These are phyloP conservation scores for Straminergon stramineum DNA, from an alignment of 225 moss, liverwort and hornwort species.

Conservation along the genomic window DNA sequence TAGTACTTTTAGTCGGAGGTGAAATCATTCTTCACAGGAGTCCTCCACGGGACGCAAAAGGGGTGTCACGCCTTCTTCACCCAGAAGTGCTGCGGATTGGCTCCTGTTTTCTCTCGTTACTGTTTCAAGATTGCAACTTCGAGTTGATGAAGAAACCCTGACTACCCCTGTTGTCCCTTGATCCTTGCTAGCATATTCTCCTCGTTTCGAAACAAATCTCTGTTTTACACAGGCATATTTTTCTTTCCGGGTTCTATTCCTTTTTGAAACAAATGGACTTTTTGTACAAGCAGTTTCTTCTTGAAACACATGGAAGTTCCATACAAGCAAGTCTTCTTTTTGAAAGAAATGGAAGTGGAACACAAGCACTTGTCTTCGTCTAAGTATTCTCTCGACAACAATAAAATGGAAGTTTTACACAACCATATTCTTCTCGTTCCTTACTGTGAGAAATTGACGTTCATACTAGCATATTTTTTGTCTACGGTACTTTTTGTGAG, in stretches of 20 bases:
- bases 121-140: too few species aligned
- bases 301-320: background rate
- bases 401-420: too few species aligned
- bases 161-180: too few species aligned
- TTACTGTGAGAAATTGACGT: background rate
- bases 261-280: too few species aligned
- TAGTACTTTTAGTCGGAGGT: too few species aligned
- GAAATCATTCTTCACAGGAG: too few species aligned
- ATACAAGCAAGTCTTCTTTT: background rate
- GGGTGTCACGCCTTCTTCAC: too few species aligned
- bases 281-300: background rate
- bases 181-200: background rate
- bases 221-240: background rate
- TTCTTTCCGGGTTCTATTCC: background rate
- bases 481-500: background rate
- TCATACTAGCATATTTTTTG: background rate
- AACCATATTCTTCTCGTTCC: background rate
- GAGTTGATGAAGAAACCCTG: too few species aligned
- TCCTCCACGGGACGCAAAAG: too few species aligned
- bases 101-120: too few species aligned
- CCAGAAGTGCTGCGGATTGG: too few species aligned
- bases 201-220: background rate
- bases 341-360: background rate
- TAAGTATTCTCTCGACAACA: background rate
- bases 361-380: background rate